Evolutionary conservation across 495 filamentous ascomycete species (phyloP).

Genomic region (Lasiosphaeriaceae sp.): DNA sequence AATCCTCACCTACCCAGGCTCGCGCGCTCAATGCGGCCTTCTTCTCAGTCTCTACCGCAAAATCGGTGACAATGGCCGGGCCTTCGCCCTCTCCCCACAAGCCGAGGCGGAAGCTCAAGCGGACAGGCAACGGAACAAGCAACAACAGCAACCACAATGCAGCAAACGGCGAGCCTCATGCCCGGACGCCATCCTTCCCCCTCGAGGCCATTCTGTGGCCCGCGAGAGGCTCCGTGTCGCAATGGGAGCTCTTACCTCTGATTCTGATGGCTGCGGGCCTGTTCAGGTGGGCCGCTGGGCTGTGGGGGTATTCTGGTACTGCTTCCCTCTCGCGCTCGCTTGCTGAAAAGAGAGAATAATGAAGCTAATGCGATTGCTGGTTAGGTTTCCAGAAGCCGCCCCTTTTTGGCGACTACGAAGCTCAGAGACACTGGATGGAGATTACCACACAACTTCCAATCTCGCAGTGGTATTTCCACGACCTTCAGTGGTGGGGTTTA

Average conservation of each 20-base stretch:
- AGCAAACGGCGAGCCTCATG: slow-evolving; percentile 25
- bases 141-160: slow-evolving; percentile 5
- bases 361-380: background rate
- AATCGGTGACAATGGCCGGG: slow-evolving; percentile 39
- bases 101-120: slow-evolving; percentile 47
- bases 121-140: slow-evolving; percentile 25
- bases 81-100: slow-evolving; percentile 45
- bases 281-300: slow-evolving; percentile 84
- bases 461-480: slow-evolving; percentile 95
- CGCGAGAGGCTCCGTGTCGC: slow-evolving; percentile 72
- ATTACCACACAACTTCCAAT: slow-evolving; percentile 83
- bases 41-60: slow-evolving; percentile 7
- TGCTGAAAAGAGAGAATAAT: background rate
- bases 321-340: background rate
- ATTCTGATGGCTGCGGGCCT: slow-evolving; percentile 87
- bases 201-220: slow-evolving; percentile 91
- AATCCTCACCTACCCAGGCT: background rate
- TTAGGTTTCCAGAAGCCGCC: slow-evolving; percentile 75
- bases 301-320: slow-evolving; percentile 93
- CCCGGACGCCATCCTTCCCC: slow-evolving; percentile 62
- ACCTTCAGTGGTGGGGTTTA: slow-evolving; percentile 94
- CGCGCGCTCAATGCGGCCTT: slow-evolving; percentile 20
- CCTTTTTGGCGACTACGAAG: slow-evolving; percentile 96
- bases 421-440: slow-evolving; percentile 98
- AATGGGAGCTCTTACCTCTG: slow-evolving; percentile 88